Evolutionary conservation across 2,329 filamentous ascomycete genomes (phyloP).

Genomic region (Biscogniauxia mediterranea): DNA sequence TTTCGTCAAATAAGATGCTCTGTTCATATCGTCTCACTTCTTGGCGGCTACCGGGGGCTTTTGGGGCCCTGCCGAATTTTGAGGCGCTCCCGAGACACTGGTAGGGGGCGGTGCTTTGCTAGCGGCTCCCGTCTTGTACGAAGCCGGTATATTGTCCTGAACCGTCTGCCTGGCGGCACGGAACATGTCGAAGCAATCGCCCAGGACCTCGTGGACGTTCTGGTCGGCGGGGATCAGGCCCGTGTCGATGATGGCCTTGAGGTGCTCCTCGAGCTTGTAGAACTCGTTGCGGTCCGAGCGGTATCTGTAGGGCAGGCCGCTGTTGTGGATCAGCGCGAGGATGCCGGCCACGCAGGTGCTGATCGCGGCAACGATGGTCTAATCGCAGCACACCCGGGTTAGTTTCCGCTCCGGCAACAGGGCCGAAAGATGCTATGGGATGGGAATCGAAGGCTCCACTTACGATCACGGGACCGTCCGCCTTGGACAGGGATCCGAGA

Average conservation of each 20-base stretch:
- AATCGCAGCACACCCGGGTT: not conserved
- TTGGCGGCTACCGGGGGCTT: no score
- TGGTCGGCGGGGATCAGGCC: slow-evolving; percentile 43
- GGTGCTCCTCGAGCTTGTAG: slow-evolving; percentile 47
- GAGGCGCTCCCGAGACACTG: not conserved
- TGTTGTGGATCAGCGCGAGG: slow-evolving; percentile 52
- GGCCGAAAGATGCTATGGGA: no score
- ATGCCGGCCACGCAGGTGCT: slow-evolving; percentile 52
- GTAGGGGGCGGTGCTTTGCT: not conserved
- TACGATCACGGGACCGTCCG: slow-evolving; percentile 40
- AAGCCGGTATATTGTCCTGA: slow-evolving; percentile 46
- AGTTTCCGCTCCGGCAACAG: not conserved
- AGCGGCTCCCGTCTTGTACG: slow-evolving; percentile 30
- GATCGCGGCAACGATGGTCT: slow-evolving; percentile 47
- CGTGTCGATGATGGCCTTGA: slow-evolving; percentile 50
- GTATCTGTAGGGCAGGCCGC: slow-evolving; percentile 51
- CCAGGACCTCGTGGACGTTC: slow-evolving; percentile 45
- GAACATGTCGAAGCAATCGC: slow-evolving; percentile 46
- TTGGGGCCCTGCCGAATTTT: not conserved
- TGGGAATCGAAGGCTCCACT: slow-evolving; percentile 5
- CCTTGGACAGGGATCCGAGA: slow-evolving; percentile 42
- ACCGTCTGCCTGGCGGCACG: slow-evolving; percentile 46
- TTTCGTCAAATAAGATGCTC: not conserved
- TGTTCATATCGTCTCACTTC: not conserved
- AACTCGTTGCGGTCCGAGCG: slow-evolving; percentile 50